Percentiles rank a stretch among this genome's conserved stretches.
Conservation (phyloP, 805 yeast species). For the Nakazawaea pomicola region DNA sequence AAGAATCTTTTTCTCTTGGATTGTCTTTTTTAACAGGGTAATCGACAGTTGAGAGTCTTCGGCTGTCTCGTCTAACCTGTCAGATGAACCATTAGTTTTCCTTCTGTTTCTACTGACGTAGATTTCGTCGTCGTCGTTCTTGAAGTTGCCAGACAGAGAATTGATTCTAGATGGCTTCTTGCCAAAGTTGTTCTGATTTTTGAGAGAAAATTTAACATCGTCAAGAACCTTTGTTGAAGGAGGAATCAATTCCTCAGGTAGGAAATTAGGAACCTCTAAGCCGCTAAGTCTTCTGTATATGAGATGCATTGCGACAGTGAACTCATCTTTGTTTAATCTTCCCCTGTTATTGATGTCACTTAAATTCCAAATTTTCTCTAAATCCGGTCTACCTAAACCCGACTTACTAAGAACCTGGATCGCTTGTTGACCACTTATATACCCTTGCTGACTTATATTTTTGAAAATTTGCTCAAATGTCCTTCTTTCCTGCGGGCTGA, state of each 20-base stretch:
- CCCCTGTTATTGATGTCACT: constrained; percentile 83
- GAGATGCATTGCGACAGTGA: constrained; percentile 95
- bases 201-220: constrained; percentile 63
- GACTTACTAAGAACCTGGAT: constrained; percentile 86
- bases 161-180: constrained; percentile 20
- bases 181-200: constrained; percentile 28
- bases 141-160: constrained; percentile 43
- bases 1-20: constrained; percentile 67
- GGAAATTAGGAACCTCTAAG: constrained; percentile 68
- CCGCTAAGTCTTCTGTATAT: constrained; percentile 90
- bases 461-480: constrained; percentile 83
- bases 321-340: constrained; percentile 80
- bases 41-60: constrained; percentile 35
- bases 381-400: constrained; percentile 78
- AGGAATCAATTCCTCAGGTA: constrained; percentile 89
- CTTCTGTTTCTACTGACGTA: constrained; percentile 69
- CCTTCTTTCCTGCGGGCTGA: constrained; percentile 81
- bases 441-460: constrained; percentile 82
- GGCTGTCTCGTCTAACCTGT: constrained; percentile 14
- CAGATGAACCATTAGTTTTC: constrained; percentile 23
- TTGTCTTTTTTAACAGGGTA: constrained; percentile 54
- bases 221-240: constrained; percentile 75
- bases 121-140: constrained; percentile 63
- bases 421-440: constrained; percentile 74
- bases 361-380: constrained; percentile 88